A percentile compares a stretch with the other conserved stretches of the same genome.
Conservation (phyloP, 495 filamentous ascomycete species). For the Aspergillus carlsbadensis region DNA sequence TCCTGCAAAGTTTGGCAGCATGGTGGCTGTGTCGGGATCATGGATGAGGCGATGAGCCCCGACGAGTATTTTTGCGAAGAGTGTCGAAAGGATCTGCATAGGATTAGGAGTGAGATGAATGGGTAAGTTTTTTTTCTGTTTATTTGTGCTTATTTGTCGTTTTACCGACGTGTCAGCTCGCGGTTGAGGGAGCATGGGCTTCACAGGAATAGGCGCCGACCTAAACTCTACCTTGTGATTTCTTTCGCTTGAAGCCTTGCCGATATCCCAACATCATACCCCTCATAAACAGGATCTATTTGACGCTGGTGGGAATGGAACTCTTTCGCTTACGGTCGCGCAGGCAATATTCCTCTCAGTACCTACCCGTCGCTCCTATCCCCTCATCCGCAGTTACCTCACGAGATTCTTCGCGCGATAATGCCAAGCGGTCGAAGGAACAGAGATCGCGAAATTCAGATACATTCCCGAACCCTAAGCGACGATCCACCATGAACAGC, state of each 20-base stretch:
- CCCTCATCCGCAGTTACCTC: constrained; percentile 45
- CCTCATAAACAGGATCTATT: not conserved
- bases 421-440: constrained; percentile 47
- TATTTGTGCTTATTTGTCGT: constrained; percentile 13
- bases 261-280: constrained; percentile 1
- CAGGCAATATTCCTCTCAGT: constrained; percentile 66
- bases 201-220: not conserved
- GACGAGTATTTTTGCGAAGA: constrained; percentile 98
- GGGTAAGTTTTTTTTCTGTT: constrained; percentile 65
- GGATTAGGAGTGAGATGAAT: constrained; percentile 71
- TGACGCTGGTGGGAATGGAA: not conserved
- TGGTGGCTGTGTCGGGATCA: constrained; percentile 95
- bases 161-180: constrained; percentile 11
- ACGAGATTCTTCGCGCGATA: constrained; percentile 45
- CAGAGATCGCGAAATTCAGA: constrained; percentile 48
- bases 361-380: constrained; percentile 60
- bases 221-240: not conserved
- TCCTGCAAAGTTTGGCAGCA: constrained; percentile 98
- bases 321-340: constrained; percentile 28
- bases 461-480: constrained; percentile 57
- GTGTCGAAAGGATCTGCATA: constrained; percentile 89
- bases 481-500: constrained; percentile 97
- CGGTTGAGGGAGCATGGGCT: constrained; percentile 14
- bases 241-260: constrained; percentile 9
- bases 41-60: constrained; percentile 85